These are phyloP conservation scores for Fraxinus xanthoxyloides DNA, from an alignment of 305 asterid genomes.

Conservation along the genomic window DNA sequence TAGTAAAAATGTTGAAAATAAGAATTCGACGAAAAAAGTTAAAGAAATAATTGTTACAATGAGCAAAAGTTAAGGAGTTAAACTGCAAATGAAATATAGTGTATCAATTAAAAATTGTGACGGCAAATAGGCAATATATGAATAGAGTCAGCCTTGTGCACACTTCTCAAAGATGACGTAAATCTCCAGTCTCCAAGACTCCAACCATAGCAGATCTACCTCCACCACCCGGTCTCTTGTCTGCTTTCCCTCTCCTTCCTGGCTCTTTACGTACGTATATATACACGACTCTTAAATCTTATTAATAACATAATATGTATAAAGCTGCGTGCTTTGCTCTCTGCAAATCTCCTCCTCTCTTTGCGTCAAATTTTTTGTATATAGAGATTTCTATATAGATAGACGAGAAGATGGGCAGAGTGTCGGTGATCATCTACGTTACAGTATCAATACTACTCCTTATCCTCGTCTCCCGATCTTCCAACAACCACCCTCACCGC, in stretches of 20 bases:
- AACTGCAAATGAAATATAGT: too few relatives aligned
- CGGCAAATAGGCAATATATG: too few relatives aligned
- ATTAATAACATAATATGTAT: not conserved
- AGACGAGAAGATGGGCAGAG: slow-evolving; percentile 69
- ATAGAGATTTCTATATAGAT: not conserved
- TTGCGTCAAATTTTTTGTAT: not conserved
- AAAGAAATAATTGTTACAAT: too few relatives aligned
- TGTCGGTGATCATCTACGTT: slow-evolving; percentile 66
- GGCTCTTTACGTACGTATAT: not conserved
- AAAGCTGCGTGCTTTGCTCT: not conserved
- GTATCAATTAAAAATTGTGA: too few relatives aligned
- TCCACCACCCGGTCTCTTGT: not conserved
- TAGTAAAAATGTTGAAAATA: too few relatives aligned
- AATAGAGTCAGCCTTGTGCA: not conserved
- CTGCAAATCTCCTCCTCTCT: not conserved
- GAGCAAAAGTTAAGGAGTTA: not conserved
- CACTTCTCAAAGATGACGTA: not conserved
- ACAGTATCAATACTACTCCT: slow-evolving; percentile 56
- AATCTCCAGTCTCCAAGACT: not conserved
- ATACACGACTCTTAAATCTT: not conserved
- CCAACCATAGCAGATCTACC: not conserved
- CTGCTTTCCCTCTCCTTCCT: not conserved
- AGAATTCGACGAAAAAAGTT: not conserved
- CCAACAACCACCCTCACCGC: slow-evolving; percentile 38
- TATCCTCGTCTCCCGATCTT: slow-evolving; percentile 65